Evolutionary conservation across 495 filamentous ascomycete genomes (phyloP), one percentile per base, ranked within the genome.

Genomic region (Xylaria longipes): DNA sequence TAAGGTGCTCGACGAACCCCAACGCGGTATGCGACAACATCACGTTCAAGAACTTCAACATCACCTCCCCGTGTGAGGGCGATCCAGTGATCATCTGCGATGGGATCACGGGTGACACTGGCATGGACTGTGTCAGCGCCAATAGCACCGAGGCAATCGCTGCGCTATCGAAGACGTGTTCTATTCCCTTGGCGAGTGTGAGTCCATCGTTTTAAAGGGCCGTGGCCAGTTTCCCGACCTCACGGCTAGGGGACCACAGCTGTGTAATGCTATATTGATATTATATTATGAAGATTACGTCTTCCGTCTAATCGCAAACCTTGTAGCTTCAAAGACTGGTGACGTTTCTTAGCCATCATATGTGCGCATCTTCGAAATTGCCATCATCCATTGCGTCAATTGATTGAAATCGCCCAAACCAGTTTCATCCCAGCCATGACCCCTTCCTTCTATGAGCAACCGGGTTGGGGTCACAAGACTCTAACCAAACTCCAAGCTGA

Each of bases 21-120:
- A 72, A 78, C 46, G 86, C 86, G 0, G 84, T 88, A 3, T 90
- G 88, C 77, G 80, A 83, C 62, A 80, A 83, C 61, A 87, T 90
- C 71, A 76, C 76, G 17, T 80, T 90, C 74, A 80, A 83, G 65
- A 76, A 84, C 37, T 87, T 90, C 60, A 79, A 85, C 70, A 66
- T 90, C 50, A 84, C 79, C 2, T 84, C 82, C 25, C 87, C 87
- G 0, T 80, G 80, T 6, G 86, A 86, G 0, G 78, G 78, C 20
- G 74, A 82, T n/a, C 72, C 84, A 0, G 81, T 84, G 48, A 79
- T 88, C 45, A 80, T 85, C 63, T 89, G 88, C 72, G 83, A 87
- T 74, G 84, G 84, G 0, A 85, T 89, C 72, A 71, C 80, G 4
- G 87, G 85, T 7, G 83, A 80, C 56, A 82, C 88, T 56, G 87